Base-by-base conservation (phyloP, 345 rosid genomes). In the Chamaenerion angustifolium region DNA sequence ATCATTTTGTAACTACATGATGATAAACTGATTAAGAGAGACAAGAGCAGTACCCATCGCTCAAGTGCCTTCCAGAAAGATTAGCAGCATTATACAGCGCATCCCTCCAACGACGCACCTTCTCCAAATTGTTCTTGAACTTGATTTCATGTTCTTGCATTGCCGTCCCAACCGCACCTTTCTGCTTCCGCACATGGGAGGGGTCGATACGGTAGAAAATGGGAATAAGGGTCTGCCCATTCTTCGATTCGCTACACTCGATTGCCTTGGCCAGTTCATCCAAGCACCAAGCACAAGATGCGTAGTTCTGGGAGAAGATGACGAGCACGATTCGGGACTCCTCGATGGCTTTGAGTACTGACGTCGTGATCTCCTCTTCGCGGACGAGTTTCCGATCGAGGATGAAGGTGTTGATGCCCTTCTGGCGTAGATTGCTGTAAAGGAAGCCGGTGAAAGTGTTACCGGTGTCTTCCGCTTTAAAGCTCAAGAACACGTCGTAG, bases 401-500 rank as follows among this genome's bases (percentile, higher is more conserved):
- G 13, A 40, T 63, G 46, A 60, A 60, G n/a, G 56, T 35, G 42
- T 2, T 10, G 47, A 64, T 14, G 10, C 54, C 21, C 43, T 19
- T 11, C 15, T 14, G 31, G 13, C 13, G 43, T 19, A 70, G 49
- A 21, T 64, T 51, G 11, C 8, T 10, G 45, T 48, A 51, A 8
- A 66, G 58, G 52, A 51, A 61, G 21, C 56, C 35, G 18, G 49
- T 17, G 56, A 70, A 62, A 49, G 19, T 49, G 6, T 56, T 25
- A 12, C 67, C 68, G 40, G 62, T 58, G 63, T 64, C 69, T 18
- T 56, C 43, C 12, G 63, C 69, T 12, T 60, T 8, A 18, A 41
- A 69, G 49, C 74, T 70, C 55, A 65, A 12, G 60, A 64, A 69
- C 35, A 69, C 67, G 40, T 69, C 70, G 56, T 59, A 61, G 17